Percentiles rank a stretch among this genome's conserved stretches.
phyloP scores from a whole-genome alignment of 2,329 filamentous ascomycete species.

The Neophaeococcomyces mojaviensis region DNA sequence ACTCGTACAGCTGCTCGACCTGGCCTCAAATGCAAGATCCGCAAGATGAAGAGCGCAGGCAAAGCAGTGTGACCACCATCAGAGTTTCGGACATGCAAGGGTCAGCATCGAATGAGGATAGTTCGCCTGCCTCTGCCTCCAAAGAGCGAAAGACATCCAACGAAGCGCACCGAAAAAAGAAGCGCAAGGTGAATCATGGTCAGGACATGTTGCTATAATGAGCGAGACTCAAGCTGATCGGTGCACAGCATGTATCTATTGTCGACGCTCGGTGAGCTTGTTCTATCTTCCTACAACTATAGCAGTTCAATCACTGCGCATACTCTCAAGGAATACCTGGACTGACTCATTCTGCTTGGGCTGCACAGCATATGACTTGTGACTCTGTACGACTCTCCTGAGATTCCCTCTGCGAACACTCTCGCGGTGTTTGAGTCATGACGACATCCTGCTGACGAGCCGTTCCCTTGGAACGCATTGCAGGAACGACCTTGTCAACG shows the following conservation, averaged over 20 bases:
- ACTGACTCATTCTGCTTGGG: slow-evolving; percentile 40
- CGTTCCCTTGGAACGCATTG: slow-evolving; percentile 30
- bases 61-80: slow-evolving; percentile 17
- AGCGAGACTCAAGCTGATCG: slow-evolving; percentile 25
- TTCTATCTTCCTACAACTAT: slow-evolving; percentile 11
- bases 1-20: slow-evolving; percentile 4
- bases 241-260: slow-evolving; percentile 74
- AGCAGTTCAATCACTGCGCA: slow-evolving; percentile 1
- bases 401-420: slow-evolving; percentile 20
- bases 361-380: slow-evolving; percentile 78
- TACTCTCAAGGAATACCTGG: slow-evolving; percentile 23
- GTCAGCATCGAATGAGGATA: slow-evolving; percentile 16
- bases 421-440: slow-evolving; percentile 17
- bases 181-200: slow-evolving; percentile 87
- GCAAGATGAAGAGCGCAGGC: slow-evolving; percentile 17
- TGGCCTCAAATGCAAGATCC: slow-evolving; percentile 22
- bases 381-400: slow-evolving; percentile 56
- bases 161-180: slow-evolving; percentile 65
- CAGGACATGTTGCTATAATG: slow-evolving; percentile 34
- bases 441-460: slow-evolving; percentile 26
- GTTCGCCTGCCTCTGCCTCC: slow-evolving; percentile 15
- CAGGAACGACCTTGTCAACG: slow-evolving; percentile 93
- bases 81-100: slow-evolving; percentile 14
- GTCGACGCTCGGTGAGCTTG: slow-evolving; percentile 76
- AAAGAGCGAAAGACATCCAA: slow-evolving; percentile 17